Evolutionary conservation across 768 basidiomycete species (phyloP).

Genomic region (Lactarius trivialis): DNA sequence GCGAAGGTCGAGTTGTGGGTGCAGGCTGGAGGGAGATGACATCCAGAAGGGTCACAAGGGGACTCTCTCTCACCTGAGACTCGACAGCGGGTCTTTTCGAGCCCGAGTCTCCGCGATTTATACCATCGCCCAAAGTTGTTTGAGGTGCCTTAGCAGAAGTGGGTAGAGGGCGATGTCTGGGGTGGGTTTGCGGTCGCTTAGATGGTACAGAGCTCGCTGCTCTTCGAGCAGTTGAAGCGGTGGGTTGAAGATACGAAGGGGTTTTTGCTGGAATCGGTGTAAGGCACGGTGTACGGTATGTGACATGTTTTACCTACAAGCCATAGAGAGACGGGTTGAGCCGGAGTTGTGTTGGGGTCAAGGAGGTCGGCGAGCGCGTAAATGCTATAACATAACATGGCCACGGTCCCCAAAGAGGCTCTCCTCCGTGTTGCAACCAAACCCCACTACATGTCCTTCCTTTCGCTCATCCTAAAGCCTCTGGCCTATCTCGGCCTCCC

Average conservation of each 20-base stretch:
- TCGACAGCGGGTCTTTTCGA: neutral
- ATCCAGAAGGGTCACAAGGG: no score
- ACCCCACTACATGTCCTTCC: slow-evolving; percentile 48
- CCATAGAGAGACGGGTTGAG: neutral
- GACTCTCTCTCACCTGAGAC: neutral
- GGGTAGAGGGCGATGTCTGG: neutral
- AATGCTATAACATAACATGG: slow-evolving; percentile 6
- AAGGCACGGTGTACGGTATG: neutral
- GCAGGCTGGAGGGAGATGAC: neutral
- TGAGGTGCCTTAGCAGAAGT: neutral
- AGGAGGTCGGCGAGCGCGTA: neutral
- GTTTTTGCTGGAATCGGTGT: slow-evolving; percentile 9
- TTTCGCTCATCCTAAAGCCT: slow-evolving; percentile 56
- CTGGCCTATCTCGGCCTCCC: slow-evolving; percentile 76
- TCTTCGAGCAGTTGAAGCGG: slow-evolving; percentile 20
- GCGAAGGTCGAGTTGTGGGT: neutral
- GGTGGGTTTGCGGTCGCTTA: slow-evolving; percentile 2
- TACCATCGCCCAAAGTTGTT: neutral
- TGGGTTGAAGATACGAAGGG: slow-evolving; percentile 25
- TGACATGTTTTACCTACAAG: neutral
- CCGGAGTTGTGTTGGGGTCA: neutral
- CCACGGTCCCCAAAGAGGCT: slow-evolving; percentile 16
- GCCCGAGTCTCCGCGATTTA: neutral
- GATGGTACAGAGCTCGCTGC: slow-evolving; percentile 8
- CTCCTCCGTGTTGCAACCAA: neutral